These are phyloP conservation scores for Myriosclerotinia scirpicola DNA, from an alignment of 2,329 filamentous ascomycete genomes.

Conservation along the genomic window DNA sequence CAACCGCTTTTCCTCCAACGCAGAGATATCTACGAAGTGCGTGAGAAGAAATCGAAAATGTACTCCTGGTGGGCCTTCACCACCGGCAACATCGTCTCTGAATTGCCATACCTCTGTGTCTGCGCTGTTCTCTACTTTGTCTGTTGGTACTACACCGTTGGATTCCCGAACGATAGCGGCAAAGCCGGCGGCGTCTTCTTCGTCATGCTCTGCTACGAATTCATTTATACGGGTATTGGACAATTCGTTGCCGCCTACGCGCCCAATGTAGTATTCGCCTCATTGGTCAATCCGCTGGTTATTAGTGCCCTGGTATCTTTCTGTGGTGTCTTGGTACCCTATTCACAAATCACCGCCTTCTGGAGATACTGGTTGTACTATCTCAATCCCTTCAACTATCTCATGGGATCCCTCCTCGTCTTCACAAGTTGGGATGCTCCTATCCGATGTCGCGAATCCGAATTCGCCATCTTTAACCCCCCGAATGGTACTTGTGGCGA, in stretches of 20 bases:
- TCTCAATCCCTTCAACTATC: constrained; percentile 61
- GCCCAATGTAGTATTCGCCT: constrained; percentile 59
- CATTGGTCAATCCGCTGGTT: constrained; percentile 57
- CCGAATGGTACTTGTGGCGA: constrained; percentile 56
- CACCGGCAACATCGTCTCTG: constrained; percentile 51
- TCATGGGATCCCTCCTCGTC: constrained; percentile 56
- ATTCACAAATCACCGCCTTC: constrained; percentile 64
- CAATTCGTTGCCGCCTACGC: constrained; percentile 64
- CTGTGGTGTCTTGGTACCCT: constrained; percentile 74
- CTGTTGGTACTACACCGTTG: constrained; percentile 60
- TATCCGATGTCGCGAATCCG: constrained; percentile 49
- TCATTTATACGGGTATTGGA: constrained; percentile 58
- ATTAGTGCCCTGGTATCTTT: constrained; percentile 64
- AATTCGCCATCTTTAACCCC: constrained; percentile 49
- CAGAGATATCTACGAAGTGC: constrained; percentile 57
- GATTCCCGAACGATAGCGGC: constrained; percentile 47
- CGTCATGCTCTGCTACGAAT: constrained; percentile 45
- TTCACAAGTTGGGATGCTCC: constrained; percentile 51
- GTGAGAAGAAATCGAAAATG: constrained; percentile 62
- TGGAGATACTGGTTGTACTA: constrained; percentile 58
- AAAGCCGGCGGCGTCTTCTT: constrained; percentile 55
- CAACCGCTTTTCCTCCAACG: constrained; percentile 59
- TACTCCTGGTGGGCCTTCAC: constrained; percentile 61
- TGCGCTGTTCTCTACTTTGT: constrained; percentile 49
- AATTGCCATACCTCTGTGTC: constrained; percentile 48